Percentiles rank a stretch among this genome's conserved stretches.
These are phyloP conservation scores for Colletotrichum simmondsii DNA, from an alignment of 2,329 filamentous ascomycete species.

Conservation along the genomic window DNA sequence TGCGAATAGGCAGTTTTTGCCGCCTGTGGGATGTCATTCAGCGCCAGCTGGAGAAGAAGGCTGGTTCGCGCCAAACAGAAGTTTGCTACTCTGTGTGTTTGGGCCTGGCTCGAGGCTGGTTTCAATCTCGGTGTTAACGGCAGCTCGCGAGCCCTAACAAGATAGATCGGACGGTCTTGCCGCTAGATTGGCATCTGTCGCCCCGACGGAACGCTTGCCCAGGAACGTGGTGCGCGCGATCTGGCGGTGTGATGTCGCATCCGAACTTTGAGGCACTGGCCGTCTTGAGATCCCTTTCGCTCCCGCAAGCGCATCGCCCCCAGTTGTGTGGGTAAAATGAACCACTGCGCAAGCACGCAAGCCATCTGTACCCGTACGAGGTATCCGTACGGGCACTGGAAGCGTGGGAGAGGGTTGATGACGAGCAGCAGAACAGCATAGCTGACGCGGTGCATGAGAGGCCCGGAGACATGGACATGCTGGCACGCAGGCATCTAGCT, in stretches of 20 bases:
- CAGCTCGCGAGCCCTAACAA: constrained; percentile 24
- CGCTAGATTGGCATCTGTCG: constrained; percentile 19
- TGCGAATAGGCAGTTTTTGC: not conserved
- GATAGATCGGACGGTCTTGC: constrained; percentile 26
- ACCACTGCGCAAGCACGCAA: not conserved
- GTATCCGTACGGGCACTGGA: constrained; percentile 1
- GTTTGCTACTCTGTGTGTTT: constrained; percentile 28
- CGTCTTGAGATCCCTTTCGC: not conserved
- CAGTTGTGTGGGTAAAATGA: not conserved
- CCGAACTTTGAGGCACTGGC: constrained; percentile 11
- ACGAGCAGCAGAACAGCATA: not conserved
- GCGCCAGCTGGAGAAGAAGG: not conserved
- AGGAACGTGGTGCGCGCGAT: constrained; percentile 16
- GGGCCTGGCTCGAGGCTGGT: constrained; percentile 27
- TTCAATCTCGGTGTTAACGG: constrained; percentile 29
- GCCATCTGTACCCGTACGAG: not conserved
- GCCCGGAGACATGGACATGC: not conserved
- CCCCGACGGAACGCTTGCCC: not conserved
- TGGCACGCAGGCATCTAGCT: constrained; percentile 14
- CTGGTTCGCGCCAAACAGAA: constrained; percentile 9
- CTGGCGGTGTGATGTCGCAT: constrained; percentile 24
- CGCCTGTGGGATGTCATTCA: not conserved
- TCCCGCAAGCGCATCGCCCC: not conserved
- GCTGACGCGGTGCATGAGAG: constrained; percentile 15
- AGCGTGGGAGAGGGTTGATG: not conserved